Percentiles rank a stretch among this genome's conserved stretches.
phyloP scores from a whole-genome alignment of 441 rosid species.

The Aleurites moluccanus region DNA sequence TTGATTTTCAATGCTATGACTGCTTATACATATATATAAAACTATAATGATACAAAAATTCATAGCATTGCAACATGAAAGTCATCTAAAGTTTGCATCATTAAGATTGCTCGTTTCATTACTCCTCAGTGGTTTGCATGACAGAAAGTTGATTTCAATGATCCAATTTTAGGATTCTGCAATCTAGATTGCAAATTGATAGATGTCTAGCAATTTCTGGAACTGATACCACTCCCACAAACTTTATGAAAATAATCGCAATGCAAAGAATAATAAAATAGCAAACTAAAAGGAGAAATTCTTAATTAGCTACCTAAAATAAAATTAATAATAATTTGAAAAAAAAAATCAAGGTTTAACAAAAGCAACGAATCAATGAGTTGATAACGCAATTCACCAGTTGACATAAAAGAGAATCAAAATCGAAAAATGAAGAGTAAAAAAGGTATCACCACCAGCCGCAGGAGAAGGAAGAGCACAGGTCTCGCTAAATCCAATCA shows the following conservation, averaged over 20 bases:
- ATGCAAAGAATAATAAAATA: not conserved
- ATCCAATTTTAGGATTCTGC: not conserved
- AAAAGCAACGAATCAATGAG: not conserved
- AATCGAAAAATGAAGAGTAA: not conserved
- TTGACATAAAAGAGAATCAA: not conserved
- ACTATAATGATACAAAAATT: not conserved
- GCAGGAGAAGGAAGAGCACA: too few relatives aligned
- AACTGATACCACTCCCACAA: too few relatives aligned
- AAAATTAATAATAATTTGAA: too few relatives aligned
- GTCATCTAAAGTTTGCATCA: not conserved
- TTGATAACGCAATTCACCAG: too few relatives aligned
- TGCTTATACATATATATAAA: too few relatives aligned
- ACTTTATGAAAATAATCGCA: too few relatives aligned
- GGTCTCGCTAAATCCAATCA: too few relatives aligned
- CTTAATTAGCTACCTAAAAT: too few relatives aligned
- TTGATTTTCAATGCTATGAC: too few relatives aligned
- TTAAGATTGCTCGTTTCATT: not conserved
- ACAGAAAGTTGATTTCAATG: not conserved
- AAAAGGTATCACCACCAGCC: not conserved
- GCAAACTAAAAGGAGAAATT: not conserved
- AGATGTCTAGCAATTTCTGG: not conserved
- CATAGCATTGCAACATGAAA: not conserved
- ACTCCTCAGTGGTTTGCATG: not conserved
- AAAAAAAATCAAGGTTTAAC: too few relatives aligned
- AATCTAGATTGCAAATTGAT: not conserved